Evolutionary conservation across 768 basidiomycete species (phyloP).

Genomic region (Nidularia pulvinata): DNA sequence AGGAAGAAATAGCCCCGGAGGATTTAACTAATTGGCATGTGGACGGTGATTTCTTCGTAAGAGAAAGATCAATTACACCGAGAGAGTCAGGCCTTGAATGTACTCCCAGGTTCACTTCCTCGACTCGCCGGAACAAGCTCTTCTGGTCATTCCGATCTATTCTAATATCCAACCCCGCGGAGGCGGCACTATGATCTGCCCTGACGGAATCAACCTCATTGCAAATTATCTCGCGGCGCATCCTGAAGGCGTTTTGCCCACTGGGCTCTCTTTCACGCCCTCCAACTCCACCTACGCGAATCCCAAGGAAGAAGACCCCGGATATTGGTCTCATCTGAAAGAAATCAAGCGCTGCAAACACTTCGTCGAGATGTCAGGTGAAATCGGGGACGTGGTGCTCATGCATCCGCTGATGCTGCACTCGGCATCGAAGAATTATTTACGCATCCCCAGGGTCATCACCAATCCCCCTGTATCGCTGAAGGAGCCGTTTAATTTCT

Average conservation of each 20-base stretch:
- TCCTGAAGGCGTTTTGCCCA: slow-evolving; percentile 50
- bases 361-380: slow-evolving; percentile 58
- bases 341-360: slow-evolving; percentile 36
- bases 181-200: slow-evolving; percentile 61
- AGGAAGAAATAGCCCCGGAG: slow-evolving; percentile 27
- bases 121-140: slow-evolving; percentile 65
- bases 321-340: slow-evolving; percentile 42
- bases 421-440: slow-evolving; percentile 59
- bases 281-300: slow-evolving; percentile 33
- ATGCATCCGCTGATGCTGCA: slow-evolving; percentile 69
- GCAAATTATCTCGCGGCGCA: slow-evolving; percentile 50
- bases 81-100: neutral
- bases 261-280: slow-evolving; percentile 43
- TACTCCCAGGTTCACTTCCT: slow-evolving; percentile 49
- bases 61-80: too few relatives aligned
- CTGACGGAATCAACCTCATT: slow-evolving; percentile 50
- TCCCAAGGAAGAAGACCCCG: slow-evolving; percentile 35
- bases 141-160: slow-evolving; percentile 62
- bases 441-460: slow-evolving; percentile 57
- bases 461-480: slow-evolving; percentile 65
- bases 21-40: slow-evolving; percentile 67
- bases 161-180: slow-evolving; percentile 53
- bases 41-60: slow-evolving; percentile 57
- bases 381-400: slow-evolving; percentile 63
- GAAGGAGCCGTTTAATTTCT: slow-evolving; percentile 53